These are phyloP conservation scores for Pseudogymnoascus sp. DNA, from an alignment of 2,329 filamentous ascomycete genomes.

Conservation along the genomic window DNA sequence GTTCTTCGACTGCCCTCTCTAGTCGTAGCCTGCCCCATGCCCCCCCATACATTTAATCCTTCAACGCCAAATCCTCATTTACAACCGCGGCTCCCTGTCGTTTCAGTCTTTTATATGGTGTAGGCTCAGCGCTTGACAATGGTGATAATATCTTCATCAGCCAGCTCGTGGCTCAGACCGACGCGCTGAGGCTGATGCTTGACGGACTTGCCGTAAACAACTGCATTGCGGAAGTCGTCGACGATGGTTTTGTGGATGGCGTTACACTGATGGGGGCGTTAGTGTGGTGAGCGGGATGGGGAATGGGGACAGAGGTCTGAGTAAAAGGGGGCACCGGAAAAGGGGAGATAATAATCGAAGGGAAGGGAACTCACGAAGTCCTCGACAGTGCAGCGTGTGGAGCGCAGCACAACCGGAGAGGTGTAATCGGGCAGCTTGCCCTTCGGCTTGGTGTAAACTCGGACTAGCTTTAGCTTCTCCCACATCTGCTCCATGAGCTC, in stretches of 20 bases:
- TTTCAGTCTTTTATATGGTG: conserved; percentile 37
- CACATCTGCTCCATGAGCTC: conserved; percentile 97
- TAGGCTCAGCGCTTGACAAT: conserved; percentile 59
- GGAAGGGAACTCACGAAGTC: conserved; percentile 70
- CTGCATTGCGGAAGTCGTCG: conserved; percentile 88
- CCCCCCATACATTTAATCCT: conserved; percentile 17
- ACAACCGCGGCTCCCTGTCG: conserved; percentile 36
- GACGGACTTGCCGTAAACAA: conserved; percentile 95
- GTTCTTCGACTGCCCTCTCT: neutral
- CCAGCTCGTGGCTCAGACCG: conserved; percentile 81
- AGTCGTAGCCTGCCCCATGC: neutral
- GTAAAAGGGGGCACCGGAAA: neutral
- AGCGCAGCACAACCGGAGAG: conserved; percentile 79
- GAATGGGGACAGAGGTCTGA: neutral
- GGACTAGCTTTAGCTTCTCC: conserved; percentile 85
- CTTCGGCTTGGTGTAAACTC: conserved; percentile 98
- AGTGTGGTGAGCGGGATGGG: conserved; percentile 14
- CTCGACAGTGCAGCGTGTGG: conserved; percentile 79
- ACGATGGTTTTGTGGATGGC: conserved; percentile 93
- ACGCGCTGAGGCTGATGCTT: conserved; percentile 98
- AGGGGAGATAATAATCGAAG: neutral
- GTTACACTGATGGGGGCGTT: conserved; percentile 63
- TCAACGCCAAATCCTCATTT: conserved; percentile 9
- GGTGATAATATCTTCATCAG: conserved; percentile 87
- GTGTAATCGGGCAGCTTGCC: conserved; percentile 89